phyloP scores from a whole-genome alignment of 2,329 filamentous ascomycete genomes.

The Cercospora sojina region DNA sequence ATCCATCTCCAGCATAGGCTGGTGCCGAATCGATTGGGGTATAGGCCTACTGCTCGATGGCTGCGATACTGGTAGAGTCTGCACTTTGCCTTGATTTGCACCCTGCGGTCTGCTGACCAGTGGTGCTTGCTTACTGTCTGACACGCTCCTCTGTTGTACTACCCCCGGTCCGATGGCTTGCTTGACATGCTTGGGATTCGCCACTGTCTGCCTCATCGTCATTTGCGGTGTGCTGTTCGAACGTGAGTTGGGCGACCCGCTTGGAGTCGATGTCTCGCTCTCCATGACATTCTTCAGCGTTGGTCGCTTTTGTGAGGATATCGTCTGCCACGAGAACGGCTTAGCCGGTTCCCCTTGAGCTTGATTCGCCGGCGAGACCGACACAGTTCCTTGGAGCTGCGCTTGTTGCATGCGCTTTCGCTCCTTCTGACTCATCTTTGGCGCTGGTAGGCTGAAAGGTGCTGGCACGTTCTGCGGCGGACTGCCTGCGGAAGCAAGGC shows the following conservation, averaged over 20 bases:
- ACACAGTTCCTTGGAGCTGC: constrained; percentile 42
- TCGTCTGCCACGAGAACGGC: constrained; percentile 62
- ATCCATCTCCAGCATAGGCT: constrained; percentile 61
- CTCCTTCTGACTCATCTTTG: constrained; percentile 86
- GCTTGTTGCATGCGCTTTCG: constrained; percentile 78
- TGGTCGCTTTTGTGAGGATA: constrained; percentile 51
- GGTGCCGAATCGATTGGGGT: constrained; percentile 51
- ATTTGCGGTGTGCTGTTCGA: constrained; percentile 51
- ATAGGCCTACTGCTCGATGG: constrained; percentile 40
- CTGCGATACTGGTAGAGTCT: constrained; percentile 18
- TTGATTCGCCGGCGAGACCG: constrained; percentile 27
- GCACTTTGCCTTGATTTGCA: neutral
- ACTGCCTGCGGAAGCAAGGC: constrained; percentile 34
- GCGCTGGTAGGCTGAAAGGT: constrained; percentile 39
- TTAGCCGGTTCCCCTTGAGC: constrained; percentile 11
- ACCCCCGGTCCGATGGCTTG: neutral
- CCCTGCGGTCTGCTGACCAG: neutral
- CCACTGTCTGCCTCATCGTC: constrained; percentile 62
- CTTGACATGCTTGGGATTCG: constrained; percentile 42
- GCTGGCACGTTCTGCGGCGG: constrained; percentile 23
- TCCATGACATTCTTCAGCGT: constrained; percentile 53
- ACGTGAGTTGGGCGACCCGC: constrained; percentile 29
- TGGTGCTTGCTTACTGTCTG: constrained; percentile 23
- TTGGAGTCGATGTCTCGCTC: constrained; percentile 35
- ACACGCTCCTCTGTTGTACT: constrained; percentile 15